Evolutionary conservation across 2,329 filamentous ascomycete genomes (phyloP), one percentile per base, ranked within the genome.

Genomic region (Colletotrichum sp.): DNA sequence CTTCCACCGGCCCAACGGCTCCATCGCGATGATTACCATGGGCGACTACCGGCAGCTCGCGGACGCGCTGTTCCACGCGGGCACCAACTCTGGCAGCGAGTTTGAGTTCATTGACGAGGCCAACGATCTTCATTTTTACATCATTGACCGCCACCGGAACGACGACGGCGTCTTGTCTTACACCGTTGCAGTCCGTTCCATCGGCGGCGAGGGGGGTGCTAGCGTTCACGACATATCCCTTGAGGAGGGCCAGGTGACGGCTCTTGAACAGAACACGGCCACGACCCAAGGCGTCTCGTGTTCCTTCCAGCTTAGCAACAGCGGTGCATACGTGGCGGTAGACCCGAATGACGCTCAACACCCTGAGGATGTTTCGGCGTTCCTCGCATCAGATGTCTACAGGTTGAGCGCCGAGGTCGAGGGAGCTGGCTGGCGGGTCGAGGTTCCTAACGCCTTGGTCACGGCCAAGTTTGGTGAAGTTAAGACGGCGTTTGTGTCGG

Each of bases 41-140:
- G 89, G 89, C 21, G 89, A 91, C 79, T 90, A 90, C 78, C 84
- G 89, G 7, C 89, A 91, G 77, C 81, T 91, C 0, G 85, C 86
- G 3, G 89, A 91, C 75, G 89, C 89, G 4, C 82, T 91, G 18
- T 91, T 90, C 83, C 88, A 91, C 77, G 88, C 88, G 0, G 89
- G 89, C 13, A 89, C 88, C 1, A 82, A 87, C 21, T 89, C 88
- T 0, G 88, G 88, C 7, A 89, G 87, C 34, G 78, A 88, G 79
- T 90, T 82, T 71, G 89, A 90, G 80, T 84, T 86, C 77, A 79
- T 86, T 8, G 89, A 91, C 77, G 80, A 83, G 77, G 80, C 84
- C 5, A 91, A 90, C 71, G 79, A 83, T 4, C 77, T 90, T 64
- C 88, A 90, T 75, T 85, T 90, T 26, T 91, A 90, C 78, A 82